phyloP scores from a whole-genome alignment of 345 rosid genomes.

The Mangifera indica region DNA sequence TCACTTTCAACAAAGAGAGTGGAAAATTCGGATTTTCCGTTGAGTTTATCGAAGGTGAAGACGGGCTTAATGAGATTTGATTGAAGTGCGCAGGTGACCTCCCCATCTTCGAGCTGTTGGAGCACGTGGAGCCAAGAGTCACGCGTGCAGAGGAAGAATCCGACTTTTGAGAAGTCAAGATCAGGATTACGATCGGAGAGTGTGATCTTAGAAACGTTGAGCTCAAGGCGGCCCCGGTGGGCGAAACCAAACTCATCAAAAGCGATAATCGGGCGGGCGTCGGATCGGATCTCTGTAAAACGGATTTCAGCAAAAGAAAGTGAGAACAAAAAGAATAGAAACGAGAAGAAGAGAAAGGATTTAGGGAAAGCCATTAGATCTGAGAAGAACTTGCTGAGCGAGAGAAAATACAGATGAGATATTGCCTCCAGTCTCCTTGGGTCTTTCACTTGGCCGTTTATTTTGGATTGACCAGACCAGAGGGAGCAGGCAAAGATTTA shows the following conservation, averaged over 20 bases:
- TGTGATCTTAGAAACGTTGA: slow-evolving; percentile 51
- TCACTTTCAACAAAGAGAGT: slow-evolving; percentile 32
- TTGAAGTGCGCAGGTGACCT: slow-evolving; percentile 73
- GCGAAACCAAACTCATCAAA: slow-evolving; percentile 91
- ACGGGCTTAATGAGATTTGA: slow-evolving; percentile 62
- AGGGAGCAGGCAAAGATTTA: no score
- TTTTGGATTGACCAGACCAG: no score
- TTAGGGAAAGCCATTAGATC: slow-evolving; percentile 42
- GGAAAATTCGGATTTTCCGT: slow-evolving; percentile 26
- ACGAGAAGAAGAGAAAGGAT: slow-evolving; percentile 7
- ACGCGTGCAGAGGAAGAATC: slow-evolving; percentile 91
- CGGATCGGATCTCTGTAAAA: slow-evolving; percentile 67
- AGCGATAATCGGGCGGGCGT: slow-evolving; percentile 62
- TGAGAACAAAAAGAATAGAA: slow-evolving; percentile 28
- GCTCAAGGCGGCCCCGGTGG: slow-evolving; percentile 80
- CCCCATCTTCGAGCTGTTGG: slow-evolving; percentile 70
- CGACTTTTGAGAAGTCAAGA: slow-evolving; percentile 65
- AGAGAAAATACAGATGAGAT: slow-evolving; percentile 4
- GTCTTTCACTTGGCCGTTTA: not conserved
- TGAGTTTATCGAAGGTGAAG: slow-evolving; percentile 58
- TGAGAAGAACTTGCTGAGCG: not conserved
- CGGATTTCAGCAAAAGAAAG: slow-evolving; percentile 64
- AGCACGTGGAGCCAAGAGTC: slow-evolving; percentile 81
- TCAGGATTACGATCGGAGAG: slow-evolving; percentile 54
- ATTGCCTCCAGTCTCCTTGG: not conserved